phyloP scores from a whole-genome alignment of 2,329 filamentous ascomycete species.

The Botrytis cinerea region DNA sequence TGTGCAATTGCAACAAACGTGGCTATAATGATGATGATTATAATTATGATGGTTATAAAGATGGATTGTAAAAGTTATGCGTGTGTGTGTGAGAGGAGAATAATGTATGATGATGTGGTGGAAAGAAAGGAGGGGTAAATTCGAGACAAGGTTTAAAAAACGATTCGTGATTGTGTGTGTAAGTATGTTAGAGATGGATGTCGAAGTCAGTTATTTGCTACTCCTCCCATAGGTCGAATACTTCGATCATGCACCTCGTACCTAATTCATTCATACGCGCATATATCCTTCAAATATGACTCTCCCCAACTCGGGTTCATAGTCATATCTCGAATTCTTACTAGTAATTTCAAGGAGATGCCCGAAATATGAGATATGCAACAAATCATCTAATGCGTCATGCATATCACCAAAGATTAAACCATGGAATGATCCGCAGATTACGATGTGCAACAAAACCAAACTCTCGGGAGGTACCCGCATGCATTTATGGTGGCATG shows the following conservation, averaged over 20 bases:
- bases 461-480: background rate
- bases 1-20: constrained; percentile 19
- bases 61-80: background rate
- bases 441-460: constrained; percentile 21
- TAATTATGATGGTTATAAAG: background rate
- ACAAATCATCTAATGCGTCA: background rate
- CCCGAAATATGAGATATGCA: background rate
- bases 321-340: background rate
- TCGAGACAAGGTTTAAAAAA: background rate
- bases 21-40: background rate
- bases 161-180: background rate
- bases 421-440: constrained; percentile 17
- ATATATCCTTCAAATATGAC: background rate
- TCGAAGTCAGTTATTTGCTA: background rate
- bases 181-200: fast-evolving
- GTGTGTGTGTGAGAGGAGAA: background rate
- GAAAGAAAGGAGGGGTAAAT: background rate
- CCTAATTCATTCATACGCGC: background rate
- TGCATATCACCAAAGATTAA: background rate
- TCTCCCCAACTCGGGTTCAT: background rate
- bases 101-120: constrained; percentile 3
- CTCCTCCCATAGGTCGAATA: background rate
- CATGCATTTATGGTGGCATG: background rate
- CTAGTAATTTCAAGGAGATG: background rate
- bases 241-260: background rate